These are phyloP conservation scores for Nothopassalora personata DNA, from an alignment of 2,329 filamentous ascomycete species.

Conservation along the genomic window DNA sequence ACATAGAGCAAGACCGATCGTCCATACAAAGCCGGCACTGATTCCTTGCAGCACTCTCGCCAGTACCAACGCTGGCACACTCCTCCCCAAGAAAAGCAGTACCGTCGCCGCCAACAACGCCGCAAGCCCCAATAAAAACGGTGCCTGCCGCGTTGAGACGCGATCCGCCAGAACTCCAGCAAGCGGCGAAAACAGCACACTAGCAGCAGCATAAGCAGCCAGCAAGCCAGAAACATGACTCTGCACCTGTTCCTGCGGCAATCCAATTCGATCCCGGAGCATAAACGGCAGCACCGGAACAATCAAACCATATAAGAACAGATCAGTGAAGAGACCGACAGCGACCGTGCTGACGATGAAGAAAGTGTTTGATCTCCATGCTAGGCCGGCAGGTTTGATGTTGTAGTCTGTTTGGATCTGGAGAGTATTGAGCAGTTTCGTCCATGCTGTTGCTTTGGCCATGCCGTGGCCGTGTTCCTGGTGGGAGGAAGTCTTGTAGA, in stretches of 20 bases:
- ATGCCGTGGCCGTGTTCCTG: slow-evolving; percentile 3
- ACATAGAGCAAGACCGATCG: slow-evolving; percentile 53
- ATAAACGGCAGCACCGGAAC: slow-evolving; percentile 57
- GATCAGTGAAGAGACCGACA: slow-evolving; percentile 52
- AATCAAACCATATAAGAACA: slow-evolving; percentile 56
- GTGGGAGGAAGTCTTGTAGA: slow-evolving; percentile 6
- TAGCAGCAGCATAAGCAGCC: slow-evolving; percentile 51
- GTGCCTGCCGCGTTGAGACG: slow-evolving; percentile 48
- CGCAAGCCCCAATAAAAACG: slow-evolving; percentile 53
- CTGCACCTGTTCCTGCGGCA: slow-evolving; percentile 48
- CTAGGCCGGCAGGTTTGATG: slow-evolving; percentile 34
- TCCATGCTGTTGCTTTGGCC: slow-evolving; percentile 2
- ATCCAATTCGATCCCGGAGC: slow-evolving; percentile 46
- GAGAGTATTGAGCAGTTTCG: slow-evolving; percentile 30
- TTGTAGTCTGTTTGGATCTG: slow-evolving; percentile 33
- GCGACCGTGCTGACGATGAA: slow-evolving; percentile 57
- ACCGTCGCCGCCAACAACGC: slow-evolving; percentile 51
- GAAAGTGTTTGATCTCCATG: slow-evolving; percentile 53
- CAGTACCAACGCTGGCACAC: slow-evolving; percentile 44
- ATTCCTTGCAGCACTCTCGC: slow-evolving; percentile 55
- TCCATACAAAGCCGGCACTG: slow-evolving; percentile 56
- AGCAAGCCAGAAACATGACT: slow-evolving; percentile 50
- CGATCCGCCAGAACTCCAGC: slow-evolving; percentile 54
- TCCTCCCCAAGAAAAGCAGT: slow-evolving; percentile 49
- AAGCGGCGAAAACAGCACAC: slow-evolving; percentile 47